A percentile compares a stretch with the other conserved stretches of the same genome.
These are phyloP conservation scores for Fraxinus sp. DNA, from an alignment of 305 asterid genomes.

Conservation along the genomic window DNA sequence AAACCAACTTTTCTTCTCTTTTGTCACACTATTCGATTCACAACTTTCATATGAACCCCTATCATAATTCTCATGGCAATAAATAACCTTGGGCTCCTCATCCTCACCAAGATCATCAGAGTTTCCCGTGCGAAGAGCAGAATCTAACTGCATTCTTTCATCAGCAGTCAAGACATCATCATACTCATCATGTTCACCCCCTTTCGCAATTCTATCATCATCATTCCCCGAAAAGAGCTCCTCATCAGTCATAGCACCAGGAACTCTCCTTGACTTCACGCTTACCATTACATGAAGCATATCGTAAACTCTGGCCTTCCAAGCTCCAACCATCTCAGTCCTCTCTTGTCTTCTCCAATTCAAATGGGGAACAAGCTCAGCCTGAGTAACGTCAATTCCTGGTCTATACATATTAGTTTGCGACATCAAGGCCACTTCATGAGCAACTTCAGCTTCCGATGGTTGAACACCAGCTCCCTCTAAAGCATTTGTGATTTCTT, in stretches of 20 bases:
- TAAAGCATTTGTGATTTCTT: slow-evolving; percentile 87
- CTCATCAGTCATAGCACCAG: slow-evolving; percentile 99
- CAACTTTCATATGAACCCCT: background rate
- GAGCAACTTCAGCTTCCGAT: slow-evolving; percentile 93
- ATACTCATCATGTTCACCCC: slow-evolving; percentile 61
- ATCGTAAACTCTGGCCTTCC: slow-evolving; percentile 94
- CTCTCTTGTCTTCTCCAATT: slow-evolving; percentile 98
- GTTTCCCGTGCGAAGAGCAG: slow-evolving; percentile 77
- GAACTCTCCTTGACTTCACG: slow-evolving; percentile 94
- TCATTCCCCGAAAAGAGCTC: slow-evolving; percentile 84
- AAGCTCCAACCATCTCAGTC: slow-evolving; percentile 86
- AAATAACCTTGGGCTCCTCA: slow-evolving; percentile 35
- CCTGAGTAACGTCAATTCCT: slow-evolving; percentile 96
- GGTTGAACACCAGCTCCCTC: slow-evolving; percentile 98
- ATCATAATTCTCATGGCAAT: background rate
- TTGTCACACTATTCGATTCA: background rate
- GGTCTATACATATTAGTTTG: slow-evolving; percentile 99
- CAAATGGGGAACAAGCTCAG: slow-evolving; percentile 85
- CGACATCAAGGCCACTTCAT: slow-evolving; percentile 96
- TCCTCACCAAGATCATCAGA: slow-evolving; percentile 66
- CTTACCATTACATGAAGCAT: slow-evolving; percentile 94
- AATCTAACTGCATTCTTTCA: slow-evolving; percentile 85
- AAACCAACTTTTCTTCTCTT: background rate
- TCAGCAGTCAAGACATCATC: slow-evolving; percentile 89
- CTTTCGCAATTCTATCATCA: slow-evolving; percentile 63